These are phyloP conservation scores for Amanita phalloides DNA, from an alignment of 768 basidiomycete species.

Conservation along the genomic window DNA sequence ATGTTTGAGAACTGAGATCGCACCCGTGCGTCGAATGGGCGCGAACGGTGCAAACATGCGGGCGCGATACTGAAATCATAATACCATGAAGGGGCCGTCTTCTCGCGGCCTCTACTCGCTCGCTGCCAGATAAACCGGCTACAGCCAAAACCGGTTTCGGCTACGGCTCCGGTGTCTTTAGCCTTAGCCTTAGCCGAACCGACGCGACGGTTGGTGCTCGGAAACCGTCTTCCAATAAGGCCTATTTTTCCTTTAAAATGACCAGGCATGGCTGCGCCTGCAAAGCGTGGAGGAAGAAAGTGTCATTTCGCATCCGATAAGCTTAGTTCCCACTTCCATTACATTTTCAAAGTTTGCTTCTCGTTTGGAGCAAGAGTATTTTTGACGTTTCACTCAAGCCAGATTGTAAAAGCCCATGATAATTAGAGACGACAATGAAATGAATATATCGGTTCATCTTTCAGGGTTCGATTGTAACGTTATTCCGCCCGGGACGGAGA, in stretches of 20 bases:
- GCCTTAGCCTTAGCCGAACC: too few species aligned
- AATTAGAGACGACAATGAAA: not conserved
- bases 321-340: constrained; percentile 1
- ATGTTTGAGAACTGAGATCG: too few species aligned
- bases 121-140: too few species aligned
- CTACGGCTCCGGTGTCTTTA: too few species aligned
- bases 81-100: too few species aligned
- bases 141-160: too few species aligned
- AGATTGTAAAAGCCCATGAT: not conserved
- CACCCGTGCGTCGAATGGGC: too few species aligned
- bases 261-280: not conserved
- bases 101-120: too few species aligned
- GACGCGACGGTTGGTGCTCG: too few species aligned
- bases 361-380: not conserved
- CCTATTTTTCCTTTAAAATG: not conserved
- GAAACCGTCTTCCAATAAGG: not conserved
- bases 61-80: too few species aligned
- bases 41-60: too few species aligned
- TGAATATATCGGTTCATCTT: not conserved
- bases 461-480: not conserved
- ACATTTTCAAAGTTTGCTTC: not conserved
- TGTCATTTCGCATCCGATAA: constrained; percentile 3
- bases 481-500: not conserved
- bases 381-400: not conserved
- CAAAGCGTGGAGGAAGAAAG: not conserved